Percentiles rank a stretch among this genome's conserved stretches.
phyloP scores from a whole-genome alignment of 1,284 basidiomycete genomes.

The Ceratobasidium sp. region DNA sequence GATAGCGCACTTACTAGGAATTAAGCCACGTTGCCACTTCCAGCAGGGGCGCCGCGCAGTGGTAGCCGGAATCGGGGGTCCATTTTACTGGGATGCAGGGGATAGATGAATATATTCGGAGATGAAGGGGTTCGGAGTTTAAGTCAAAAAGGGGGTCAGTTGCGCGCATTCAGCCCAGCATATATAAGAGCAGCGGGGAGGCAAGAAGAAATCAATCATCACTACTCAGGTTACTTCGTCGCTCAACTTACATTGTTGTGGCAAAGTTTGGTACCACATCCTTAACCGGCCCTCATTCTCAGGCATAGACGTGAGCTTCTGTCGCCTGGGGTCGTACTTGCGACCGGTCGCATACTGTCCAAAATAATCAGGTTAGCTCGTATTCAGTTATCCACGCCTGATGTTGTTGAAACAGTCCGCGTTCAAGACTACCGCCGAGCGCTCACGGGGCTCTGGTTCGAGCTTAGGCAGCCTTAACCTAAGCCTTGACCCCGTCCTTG shows the following conservation, averaged over 20 bases:
- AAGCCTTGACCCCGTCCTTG: no score
- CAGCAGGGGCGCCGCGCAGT: conserved; percentile 29
- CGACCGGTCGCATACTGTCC: conserved; percentile 39
- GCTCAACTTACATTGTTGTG: conserved; percentile 30
- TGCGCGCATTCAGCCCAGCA: conserved; percentile 22
- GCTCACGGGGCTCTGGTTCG: no score
- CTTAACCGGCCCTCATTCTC: conserved; percentile 33
- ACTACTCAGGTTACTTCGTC: not conserved
- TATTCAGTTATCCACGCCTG: not conserved
- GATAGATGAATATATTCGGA: conserved; percentile 22
- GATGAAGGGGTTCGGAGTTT: conserved; percentile 15
- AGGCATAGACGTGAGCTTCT: conserved; percentile 40
- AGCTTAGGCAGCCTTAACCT: no score
- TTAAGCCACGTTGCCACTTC: conserved; percentile 46
- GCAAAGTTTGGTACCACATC: conserved; percentile 28
- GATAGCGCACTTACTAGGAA: conserved; percentile 41
- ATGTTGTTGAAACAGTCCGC: not conserved
- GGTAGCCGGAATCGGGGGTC: conserved; percentile 42
- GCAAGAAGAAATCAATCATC: not conserved
- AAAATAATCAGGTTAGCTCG: not conserved
- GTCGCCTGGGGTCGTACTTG: conserved; percentile 33
- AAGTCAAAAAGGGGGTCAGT: not conserved
- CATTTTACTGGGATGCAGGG: conserved; percentile 34
- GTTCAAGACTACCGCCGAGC: no score
- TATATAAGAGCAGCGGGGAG: conserved; percentile 2